These are phyloP conservation scores for Leccinum fallax DNA, from an alignment of 1,284 basidiomycete species.

Conservation along the genomic window DNA sequence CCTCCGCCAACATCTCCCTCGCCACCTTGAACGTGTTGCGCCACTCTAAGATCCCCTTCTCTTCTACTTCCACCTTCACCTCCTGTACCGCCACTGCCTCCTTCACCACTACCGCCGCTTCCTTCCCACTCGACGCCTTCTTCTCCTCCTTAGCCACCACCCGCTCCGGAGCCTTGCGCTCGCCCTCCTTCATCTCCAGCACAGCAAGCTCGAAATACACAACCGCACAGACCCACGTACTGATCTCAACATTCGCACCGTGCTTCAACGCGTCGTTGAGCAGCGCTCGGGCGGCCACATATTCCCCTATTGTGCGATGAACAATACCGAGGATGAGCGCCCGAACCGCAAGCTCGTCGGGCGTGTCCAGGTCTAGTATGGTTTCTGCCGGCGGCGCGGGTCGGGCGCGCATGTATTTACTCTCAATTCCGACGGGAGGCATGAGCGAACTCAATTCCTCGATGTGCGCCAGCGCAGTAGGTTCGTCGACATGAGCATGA, in stretches of 20 bases:
- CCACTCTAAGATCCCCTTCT: conserved; percentile 44
- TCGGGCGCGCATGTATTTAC: conserved; percentile 32
- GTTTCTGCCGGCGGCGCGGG: conserved; percentile 10
- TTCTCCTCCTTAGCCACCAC: neutral
- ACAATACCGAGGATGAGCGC: conserved; percentile 67
- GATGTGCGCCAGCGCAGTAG: conserved; percentile 59
- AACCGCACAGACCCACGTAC: conserved; percentile 68
- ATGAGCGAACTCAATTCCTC: conserved; percentile 48
- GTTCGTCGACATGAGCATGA: conserved; percentile 55
- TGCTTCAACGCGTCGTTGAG: conserved; percentile 52
- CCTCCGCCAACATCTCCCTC: conserved; percentile 52
- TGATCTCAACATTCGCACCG: conserved; percentile 44
- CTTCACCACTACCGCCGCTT: neutral
- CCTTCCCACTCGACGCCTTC: neutral
- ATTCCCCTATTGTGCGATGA: conserved; percentile 58
- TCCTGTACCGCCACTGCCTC: neutral
- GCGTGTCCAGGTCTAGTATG: conserved; percentile 55
- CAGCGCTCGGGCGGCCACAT: conserved; percentile 45
- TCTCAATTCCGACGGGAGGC: conserved; percentile 45
- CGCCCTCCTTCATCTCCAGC: conserved; percentile 59
- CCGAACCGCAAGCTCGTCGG: conserved; percentile 71
- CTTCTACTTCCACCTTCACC: conserved; percentile 10
- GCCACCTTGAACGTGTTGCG: conserved; percentile 47
- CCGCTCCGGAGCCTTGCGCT: conserved; percentile 30
- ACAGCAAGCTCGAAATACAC: conserved; percentile 70